Evolutionary conservation across 202 grass and related monocot genomes (phyloP).

Genomic region (Zizania palustris): DNA sequence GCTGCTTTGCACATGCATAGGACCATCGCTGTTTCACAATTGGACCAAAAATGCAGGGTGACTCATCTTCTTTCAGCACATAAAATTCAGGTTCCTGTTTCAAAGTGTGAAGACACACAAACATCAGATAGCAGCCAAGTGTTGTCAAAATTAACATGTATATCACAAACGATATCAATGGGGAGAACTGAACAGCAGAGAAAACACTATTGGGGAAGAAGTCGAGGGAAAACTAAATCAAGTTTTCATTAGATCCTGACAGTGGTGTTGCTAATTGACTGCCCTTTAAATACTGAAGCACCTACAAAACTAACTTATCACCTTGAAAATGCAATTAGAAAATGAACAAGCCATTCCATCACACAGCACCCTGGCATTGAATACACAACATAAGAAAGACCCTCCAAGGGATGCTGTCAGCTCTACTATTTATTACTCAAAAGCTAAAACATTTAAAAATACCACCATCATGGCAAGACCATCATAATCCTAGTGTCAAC

Average conservation of each 20-base stretch:
- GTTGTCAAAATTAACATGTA: neutral
- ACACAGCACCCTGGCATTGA: neutral
- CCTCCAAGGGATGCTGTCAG: neutral
- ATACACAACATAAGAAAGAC: neutral
- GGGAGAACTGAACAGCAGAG: neutral
- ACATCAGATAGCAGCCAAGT: conserved; percentile 27
- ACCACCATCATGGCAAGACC: conserved; percentile 1
- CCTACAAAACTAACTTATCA: conserved; percentile 1
- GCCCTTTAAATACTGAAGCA: conserved; percentile 5
- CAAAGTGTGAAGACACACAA: conserved; percentile 16
- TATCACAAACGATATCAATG: no score
- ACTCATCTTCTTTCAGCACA: conserved; percentile 89
- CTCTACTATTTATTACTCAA: neutral
- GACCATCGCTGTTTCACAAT: conserved; percentile 95
- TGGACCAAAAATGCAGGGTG: conserved; percentile 95
- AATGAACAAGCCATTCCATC: neutral
- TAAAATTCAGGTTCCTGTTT: conserved; percentile 93
- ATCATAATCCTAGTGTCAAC: neutral
- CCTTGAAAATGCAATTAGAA: neutral
- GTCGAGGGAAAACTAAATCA: neutral
- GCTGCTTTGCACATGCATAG: conserved; percentile 96
- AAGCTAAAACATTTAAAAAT: conserved; percentile 24
- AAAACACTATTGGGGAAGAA: neutral
- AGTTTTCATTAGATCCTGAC: neutral
- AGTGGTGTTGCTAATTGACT: neutral